Percentiles rank a stretch among this genome's conserved stretches.
These are phyloP conservation scores for Andrographis paniculata DNA, from an alignment of 305 asterid genomes.

Conservation along the genomic window DNA sequence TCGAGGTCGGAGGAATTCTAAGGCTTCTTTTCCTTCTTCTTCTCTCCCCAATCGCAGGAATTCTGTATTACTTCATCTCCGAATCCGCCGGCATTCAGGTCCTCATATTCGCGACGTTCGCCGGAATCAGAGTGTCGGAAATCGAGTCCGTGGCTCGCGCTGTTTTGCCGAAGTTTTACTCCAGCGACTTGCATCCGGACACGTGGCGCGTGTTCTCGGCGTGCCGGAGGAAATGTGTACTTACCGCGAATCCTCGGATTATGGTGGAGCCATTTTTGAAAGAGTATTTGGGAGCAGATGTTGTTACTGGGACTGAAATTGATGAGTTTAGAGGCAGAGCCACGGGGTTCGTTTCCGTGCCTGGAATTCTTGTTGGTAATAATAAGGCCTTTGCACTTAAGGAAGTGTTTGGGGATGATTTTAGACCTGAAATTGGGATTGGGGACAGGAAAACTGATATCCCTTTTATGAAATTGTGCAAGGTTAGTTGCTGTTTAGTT, in stretches of 20 bases:
- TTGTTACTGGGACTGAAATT: slow-evolving; percentile 36
- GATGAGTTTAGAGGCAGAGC: slow-evolving; percentile 23
- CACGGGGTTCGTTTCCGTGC: slow-evolving; percentile 25
- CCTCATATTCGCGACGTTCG: slow-evolving; percentile 45
- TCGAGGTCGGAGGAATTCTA: slow-evolving; percentile 50
- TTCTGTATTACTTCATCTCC: slow-evolving; percentile 44
- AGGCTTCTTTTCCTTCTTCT: slow-evolving; percentile 46
- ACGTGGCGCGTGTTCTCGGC: slow-evolving; percentile 62
- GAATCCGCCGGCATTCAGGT: slow-evolving; percentile 54
- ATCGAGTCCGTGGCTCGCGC: slow-evolving; percentile 61
- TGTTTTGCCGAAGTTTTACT: slow-evolving; percentile 57
- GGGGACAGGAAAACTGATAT: slow-evolving; percentile 51
- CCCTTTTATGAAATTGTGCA: slow-evolving; percentile 58
- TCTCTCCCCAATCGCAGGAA: slow-evolving; percentile 43
- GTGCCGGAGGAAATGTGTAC: slow-evolving; percentile 48
- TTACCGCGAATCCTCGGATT: slow-evolving; percentile 39
- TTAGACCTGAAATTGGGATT: slow-evolving; percentile 40
- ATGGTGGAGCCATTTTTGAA: slow-evolving; percentile 36
- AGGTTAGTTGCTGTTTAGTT: slow-evolving; percentile 24
- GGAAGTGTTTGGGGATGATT: slow-evolving; percentile 17
- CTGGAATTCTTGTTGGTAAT: slow-evolving; percentile 39
- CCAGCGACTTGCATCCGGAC: slow-evolving; percentile 48
- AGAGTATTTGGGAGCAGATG: slow-evolving; percentile 34
- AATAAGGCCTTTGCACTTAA: slow-evolving; percentile 37
- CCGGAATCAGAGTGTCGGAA: slow-evolving; percentile 35